These are phyloP conservation scores for Dactylellina parvicollis DNA, from an alignment of 2,329 filamentous ascomycete species.

Conservation along the genomic window DNA sequence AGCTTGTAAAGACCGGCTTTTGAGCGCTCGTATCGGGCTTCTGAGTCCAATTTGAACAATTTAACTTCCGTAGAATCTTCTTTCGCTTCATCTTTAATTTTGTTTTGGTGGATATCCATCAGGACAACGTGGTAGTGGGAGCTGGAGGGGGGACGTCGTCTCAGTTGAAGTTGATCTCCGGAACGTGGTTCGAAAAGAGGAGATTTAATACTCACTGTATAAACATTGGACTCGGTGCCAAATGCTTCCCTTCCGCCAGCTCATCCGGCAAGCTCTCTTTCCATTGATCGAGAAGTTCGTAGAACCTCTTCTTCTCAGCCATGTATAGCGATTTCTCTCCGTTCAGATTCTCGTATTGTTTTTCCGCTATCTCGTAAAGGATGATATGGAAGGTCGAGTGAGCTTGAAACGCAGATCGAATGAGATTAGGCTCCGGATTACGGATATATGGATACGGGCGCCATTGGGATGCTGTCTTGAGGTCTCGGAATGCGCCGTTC, in stretches of 20 bases:
- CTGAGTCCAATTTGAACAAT: constrained; percentile 33
- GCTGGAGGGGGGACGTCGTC: neutral
- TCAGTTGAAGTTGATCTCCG: neutral
- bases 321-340: constrained; percentile 17
- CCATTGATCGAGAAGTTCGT: constrained; percentile 38
- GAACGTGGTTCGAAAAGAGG: neutral
- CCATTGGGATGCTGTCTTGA: constrained; percentile 7
- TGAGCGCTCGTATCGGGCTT: constrained; percentile 25
- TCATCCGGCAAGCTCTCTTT: constrained; percentile 24
- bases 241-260: constrained; percentile 11
- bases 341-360: constrained; percentile 12
- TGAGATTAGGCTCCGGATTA: constrained; percentile 30
- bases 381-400: constrained; percentile 31
- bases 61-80: constrained; percentile 28
- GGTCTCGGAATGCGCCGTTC: constrained; percentile 13
- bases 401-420: constrained; percentile 20
- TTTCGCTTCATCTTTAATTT: constrained; percentile 19
- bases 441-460: constrained; percentile 34
- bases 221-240: constrained; percentile 26
- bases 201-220: constrained; percentile 28
- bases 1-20: constrained; percentile 30
- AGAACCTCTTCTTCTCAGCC: constrained; percentile 31
- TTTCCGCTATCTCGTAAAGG: constrained; percentile 27
- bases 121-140: constrained; percentile 20
- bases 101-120: constrained; percentile 40